A percentile compares a stretch with the other conserved stretches of the same genome.
Evolutionary conservation across 2,329 filamentous ascomycete species (phyloP).

Genomic region (Dothideomycetes sp.): DNA sequence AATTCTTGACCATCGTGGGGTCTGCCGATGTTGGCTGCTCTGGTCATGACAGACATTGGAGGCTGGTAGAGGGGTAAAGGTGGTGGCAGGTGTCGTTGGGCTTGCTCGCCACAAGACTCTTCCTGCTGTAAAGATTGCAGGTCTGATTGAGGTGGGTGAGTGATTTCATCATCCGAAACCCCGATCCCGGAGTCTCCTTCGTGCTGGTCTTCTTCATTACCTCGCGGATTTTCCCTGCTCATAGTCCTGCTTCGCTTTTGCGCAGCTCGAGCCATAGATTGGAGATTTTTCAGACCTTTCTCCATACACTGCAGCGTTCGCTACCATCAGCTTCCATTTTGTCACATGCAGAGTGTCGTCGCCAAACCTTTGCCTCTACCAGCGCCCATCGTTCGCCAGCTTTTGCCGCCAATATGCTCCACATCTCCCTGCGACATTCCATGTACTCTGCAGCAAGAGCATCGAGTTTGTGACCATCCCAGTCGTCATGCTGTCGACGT

Average conservation of each 20-base stretch:
- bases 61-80: slow-evolving; percentile 23
- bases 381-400: slow-evolving; percentile 48
- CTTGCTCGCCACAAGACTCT: no score
- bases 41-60: slow-evolving; percentile 14
- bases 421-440: slow-evolving; percentile 69
- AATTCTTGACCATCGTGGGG: neutral
- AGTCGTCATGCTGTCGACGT: slow-evolving; percentile 60
- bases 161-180: slow-evolving; percentile 31
- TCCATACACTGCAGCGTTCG: slow-evolving; percentile 58
- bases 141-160: no score
- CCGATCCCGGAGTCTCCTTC: slow-evolving; percentile 62
- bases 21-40: neutral
- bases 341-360: slow-evolving; percentile 22
- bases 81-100: slow-evolving; percentile 11
- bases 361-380: slow-evolving; percentile 72
- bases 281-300: slow-evolving; percentile 71
- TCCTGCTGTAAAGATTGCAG: slow-evolving; percentile 4
- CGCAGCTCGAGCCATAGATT: slow-evolving; percentile 55
- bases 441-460: slow-evolving; percentile 68
- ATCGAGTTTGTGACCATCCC: slow-evolving; percentile 67
- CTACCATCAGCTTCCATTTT: slow-evolving; percentile 7
- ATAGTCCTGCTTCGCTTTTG: slow-evolving; percentile 37
- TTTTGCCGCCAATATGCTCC: slow-evolving; percentile 59
- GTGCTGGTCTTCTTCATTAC: slow-evolving; percentile 29
- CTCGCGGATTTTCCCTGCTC: slow-evolving; percentile 17